Evolutionary conservation across 164 flowering plant genomes (phyloP).

Genomic region (Chimonanthus praecox): DNA sequence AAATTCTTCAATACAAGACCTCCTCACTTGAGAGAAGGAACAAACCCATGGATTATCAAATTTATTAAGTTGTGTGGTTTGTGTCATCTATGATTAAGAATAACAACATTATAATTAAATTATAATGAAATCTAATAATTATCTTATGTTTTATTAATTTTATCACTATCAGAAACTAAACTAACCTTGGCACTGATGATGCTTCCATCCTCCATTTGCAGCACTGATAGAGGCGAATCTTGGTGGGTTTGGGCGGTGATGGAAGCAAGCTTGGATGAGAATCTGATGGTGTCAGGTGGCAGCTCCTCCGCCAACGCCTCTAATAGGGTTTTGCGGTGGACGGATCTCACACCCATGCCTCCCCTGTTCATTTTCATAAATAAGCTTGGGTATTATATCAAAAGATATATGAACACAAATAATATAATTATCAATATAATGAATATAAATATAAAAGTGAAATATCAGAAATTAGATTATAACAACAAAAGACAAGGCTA

Average conservation of each 20-base stretch:
- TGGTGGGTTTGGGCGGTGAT: constrained; percentile 16
- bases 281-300: constrained; percentile 26
- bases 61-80: neutral
- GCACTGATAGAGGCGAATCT: constrained; percentile 7
- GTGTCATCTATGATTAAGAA: too few species aligned
- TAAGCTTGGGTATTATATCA: neutral
- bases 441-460: neutral
- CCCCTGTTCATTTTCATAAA: neutral
- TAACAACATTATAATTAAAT: too few species aligned
- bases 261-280: constrained; percentile 28
- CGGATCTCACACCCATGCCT: constrained; percentile 10
- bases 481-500: neutral
- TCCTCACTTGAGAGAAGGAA: neutral
- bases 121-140: too few species aligned
- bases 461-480: neutral
- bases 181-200: constrained; percentile 32
- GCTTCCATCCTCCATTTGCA: constrained; percentile 29
- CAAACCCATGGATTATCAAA: neutral
- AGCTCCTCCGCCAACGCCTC: constrained; percentile 36
- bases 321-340: constrained; percentile 27
- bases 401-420: too few species aligned
- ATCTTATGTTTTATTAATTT: too few species aligned
- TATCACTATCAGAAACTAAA: too few species aligned
- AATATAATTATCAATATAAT: neutral
- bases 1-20: neutral